Base-by-base conservation (phyloP, 306 rosid genomes). In the Castanospermum australe region DNA sequence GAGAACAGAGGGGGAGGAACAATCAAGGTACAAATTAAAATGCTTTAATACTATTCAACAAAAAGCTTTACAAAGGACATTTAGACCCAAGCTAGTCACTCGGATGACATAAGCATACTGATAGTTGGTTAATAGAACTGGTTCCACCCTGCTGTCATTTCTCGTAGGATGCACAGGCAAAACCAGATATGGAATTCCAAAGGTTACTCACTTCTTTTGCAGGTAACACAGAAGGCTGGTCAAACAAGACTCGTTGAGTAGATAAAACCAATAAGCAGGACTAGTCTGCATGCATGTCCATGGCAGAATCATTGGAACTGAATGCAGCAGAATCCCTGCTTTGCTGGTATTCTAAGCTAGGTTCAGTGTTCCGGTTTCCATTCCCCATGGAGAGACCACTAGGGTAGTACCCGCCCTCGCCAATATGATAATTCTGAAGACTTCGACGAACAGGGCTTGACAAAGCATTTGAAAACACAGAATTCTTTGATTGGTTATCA, bases 231-330 rank as follows among this genome's bases (percentile, higher is more conserved):
- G 63, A 55, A 54, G 55, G 69, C 30, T 65, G 71, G 44, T 76
- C 54, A 83, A 39, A 79, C 54, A 70, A 77, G 50, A 65, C 52
- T 54, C n/a, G 44, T 59, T 78, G 78, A 63, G 81, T 62, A 72
- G 67, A 65, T 76, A 28, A 28, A 69, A 83, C 32, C 85, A 73
- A 54, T 75, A 24, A 59, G 80, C 48, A 66, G 76, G 92, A 76
- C 91, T 93, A 80, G 60, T 93, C 98, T 13, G 96, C 88, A 69
- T 88, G 93, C 98, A 93, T 93, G 87, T 93, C 98, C 97, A 92
- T 91, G 8, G 88, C 87, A 11, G 93, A 89, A 72, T 93, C 98
- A 10, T 89, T 92, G 75, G 95, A 85, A 77, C 63, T 86, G 9
- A 82, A 86, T 70, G 83, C 73, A 80, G 84, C 79, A 52, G 82